phyloP scores from a whole-genome alignment of 2,329 filamentous ascomycete genomes.

The Aspergillus bombycis region DNA sequence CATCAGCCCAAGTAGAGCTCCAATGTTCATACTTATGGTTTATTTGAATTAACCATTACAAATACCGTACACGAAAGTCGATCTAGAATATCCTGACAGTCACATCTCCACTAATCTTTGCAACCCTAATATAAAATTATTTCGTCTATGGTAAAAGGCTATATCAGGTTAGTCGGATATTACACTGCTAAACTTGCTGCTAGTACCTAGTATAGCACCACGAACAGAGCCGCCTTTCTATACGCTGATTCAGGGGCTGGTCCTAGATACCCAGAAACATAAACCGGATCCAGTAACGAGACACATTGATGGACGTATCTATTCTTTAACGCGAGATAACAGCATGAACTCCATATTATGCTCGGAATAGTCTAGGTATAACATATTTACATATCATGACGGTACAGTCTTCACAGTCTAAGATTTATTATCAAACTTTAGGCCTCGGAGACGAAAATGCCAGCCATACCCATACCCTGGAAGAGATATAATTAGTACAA shows the following conservation, averaged over 20 bases:
- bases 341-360: neutral
- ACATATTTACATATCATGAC: neutral
- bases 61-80: neutral
- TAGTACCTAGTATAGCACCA: neutral
- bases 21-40: neutral
- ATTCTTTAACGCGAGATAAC: neutral
- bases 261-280: neutral
- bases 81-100: neutral
- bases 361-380: neutral
- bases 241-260: no score
- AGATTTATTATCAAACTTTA: slow-evolving; percentile 16
- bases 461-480: slow-evolving; percentile 74
- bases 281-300: neutral
- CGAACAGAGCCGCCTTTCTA: no score
- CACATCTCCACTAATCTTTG: neutral
- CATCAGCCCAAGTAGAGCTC: neutral
- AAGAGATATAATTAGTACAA: neutral
- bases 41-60: neutral
- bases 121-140: neutral
- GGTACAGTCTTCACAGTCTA: neutral
- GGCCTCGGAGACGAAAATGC: slow-evolving; percentile 89
- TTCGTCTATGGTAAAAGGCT: neutral
- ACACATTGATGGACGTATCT: neutral
- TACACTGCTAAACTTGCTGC: neutral
- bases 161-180: neutral